Conservation (phyloP, 495 filamentous ascomycete species). For the Hyaloscypha bicolor region DNA sequence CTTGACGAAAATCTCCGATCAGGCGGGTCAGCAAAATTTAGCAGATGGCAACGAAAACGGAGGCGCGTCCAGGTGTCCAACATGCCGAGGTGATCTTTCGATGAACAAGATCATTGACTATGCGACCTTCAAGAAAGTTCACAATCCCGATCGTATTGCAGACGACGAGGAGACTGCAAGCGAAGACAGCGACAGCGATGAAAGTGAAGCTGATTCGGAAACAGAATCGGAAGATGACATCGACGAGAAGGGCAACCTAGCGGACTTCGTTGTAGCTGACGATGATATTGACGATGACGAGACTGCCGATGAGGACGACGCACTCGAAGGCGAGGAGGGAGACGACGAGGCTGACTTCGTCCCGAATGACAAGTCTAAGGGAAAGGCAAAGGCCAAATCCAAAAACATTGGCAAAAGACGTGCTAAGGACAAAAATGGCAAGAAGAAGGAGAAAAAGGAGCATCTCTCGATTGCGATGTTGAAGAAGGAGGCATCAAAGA, state of each 20-base stretch:
- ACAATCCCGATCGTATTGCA: slow-evolving; percentile 47
- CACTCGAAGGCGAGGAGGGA: slow-evolving; percentile 28
- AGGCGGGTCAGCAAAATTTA: slow-evolving; percentile 49
- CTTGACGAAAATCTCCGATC: slow-evolving; percentile 65
- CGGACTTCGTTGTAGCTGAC: slow-evolving; percentile 61
- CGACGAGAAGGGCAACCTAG: slow-evolving; percentile 52
- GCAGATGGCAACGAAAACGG: slow-evolving; percentile 59
- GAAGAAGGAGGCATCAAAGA: slow-evolving; percentile 64
- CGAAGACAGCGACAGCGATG: slow-evolving; percentile 39
- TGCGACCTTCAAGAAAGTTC: slow-evolving; percentile 71
- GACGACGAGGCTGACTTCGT: slow-evolving; percentile 33
- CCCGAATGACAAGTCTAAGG: background rate
- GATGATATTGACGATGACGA: slow-evolving; percentile 34
- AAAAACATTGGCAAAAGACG: slow-evolving; percentile 27
- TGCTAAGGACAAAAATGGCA: slow-evolving; percentile 39
- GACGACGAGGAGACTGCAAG: slow-evolving; percentile 35
- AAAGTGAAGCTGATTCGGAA: slow-evolving; percentile 44
- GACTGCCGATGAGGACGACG: slow-evolving; percentile 14
- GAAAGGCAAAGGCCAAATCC: slow-evolving; percentile 11
- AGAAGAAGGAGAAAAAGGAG: slow-evolving; percentile 39
- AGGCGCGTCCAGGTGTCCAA: slow-evolving; percentile 67
- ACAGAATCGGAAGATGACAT: slow-evolving; percentile 44
- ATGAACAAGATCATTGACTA: slow-evolving; percentile 73
- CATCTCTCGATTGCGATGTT: slow-evolving; percentile 60
- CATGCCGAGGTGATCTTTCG: slow-evolving; percentile 68